Evolutionary conservation across 176 grass and related monocot genomes (phyloP), one percentile per base, ranked within the genome.

Genomic region (Rhynchospora breviuscula): DNA sequence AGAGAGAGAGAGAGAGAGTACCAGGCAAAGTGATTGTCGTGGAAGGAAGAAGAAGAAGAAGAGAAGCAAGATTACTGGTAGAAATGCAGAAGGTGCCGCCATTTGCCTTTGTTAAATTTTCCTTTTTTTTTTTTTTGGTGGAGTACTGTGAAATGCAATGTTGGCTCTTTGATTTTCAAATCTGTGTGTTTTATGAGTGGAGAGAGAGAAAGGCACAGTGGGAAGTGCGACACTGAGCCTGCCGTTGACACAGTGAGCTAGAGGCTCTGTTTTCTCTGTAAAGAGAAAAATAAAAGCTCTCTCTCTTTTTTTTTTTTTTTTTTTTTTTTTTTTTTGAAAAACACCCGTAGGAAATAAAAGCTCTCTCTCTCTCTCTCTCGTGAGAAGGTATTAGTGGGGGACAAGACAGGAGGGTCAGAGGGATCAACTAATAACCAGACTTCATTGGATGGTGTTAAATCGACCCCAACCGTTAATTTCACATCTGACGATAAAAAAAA

Each of bases 1-100:
- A 81, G 10, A 49, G 17, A 17, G 46, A 10, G 79, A 29, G 83
- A 77, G 11, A 61, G 35, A 31, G 77, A 29, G 61, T 56, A 53
- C 40, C 63, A 29, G 4, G 83, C 85, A 80, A 84, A 85, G 65
- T 4, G 89, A 89, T 25, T 8, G 72, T 2, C 57, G 54, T 68
- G 85, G 85, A 75, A 7, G 45, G 72, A 86, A 18, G 92, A 64
- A 78, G 85, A 89, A 54, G 85, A 85, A 57, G 81, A 86, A 67
- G 47, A 91, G 66, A 59, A 87, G 63, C 35, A 89, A n/a, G 10
- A 79, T 64, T 62, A 49, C 10, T 64, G 8, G 33, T 63, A 65
- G 77, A 63, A 63, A 81, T 44, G 59, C 33, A 7, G 59, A 21
- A 18, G 10, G 18, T 52, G 62, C 14, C 10, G 43, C 79, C 79